phyloP scores from a whole-genome alignment of 495 filamentous ascomycete species.

The Friedmanniomyces endolithicus region DNA sequence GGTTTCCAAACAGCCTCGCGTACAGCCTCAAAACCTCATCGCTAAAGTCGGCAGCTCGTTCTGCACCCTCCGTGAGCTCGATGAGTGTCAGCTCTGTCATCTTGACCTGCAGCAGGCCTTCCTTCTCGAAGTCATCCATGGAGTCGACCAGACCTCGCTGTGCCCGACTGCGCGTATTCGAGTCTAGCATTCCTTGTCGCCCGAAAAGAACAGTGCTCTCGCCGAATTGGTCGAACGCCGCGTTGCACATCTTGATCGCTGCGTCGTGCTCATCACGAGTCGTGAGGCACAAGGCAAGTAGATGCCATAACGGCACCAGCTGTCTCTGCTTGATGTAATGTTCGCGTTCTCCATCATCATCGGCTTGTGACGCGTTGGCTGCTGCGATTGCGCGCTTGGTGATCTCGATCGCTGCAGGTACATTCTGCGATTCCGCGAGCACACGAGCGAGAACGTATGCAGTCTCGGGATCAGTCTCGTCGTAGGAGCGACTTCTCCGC shows the following conservation, averaged over 20 bases:
- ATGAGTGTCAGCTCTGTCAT: slow-evolving; percentile 84
- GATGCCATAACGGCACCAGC: slow-evolving; percentile 66
- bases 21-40: slow-evolving; percentile 77
- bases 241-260: slow-evolving; percentile 70
- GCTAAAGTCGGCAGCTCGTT: slow-evolving; percentile 69
- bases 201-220: slow-evolving; percentile 27
- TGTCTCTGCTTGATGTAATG: slow-evolving; percentile 37
- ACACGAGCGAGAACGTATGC: slow-evolving; percentile 69
- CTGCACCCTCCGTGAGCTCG: slow-evolving; percentile 69
- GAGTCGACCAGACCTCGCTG: slow-evolving; percentile 48
- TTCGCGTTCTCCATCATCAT: slow-evolving; percentile 5
- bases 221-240: slow-evolving; percentile 75
- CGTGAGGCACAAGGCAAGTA: slow-evolving; percentile 73
- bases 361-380: not conserved
- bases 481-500: slow-evolving; percentile 53
- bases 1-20: slow-evolving; percentile 56
- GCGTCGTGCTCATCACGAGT: slow-evolving; percentile 72
- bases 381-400: slow-evolving; percentile 49
- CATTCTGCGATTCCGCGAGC: slow-evolving; percentile 66
- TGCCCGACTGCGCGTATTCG: not conserved
- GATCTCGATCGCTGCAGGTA: slow-evolving; percentile 62
- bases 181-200: not conserved
- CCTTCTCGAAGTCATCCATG: slow-evolving; percentile 66
- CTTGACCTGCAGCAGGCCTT: slow-evolving; percentile 72
- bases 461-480: slow-evolving; percentile 52